Base-by-base conservation (phyloP, 257 asterid genomes). In the Gentiana straminea region DNA sequence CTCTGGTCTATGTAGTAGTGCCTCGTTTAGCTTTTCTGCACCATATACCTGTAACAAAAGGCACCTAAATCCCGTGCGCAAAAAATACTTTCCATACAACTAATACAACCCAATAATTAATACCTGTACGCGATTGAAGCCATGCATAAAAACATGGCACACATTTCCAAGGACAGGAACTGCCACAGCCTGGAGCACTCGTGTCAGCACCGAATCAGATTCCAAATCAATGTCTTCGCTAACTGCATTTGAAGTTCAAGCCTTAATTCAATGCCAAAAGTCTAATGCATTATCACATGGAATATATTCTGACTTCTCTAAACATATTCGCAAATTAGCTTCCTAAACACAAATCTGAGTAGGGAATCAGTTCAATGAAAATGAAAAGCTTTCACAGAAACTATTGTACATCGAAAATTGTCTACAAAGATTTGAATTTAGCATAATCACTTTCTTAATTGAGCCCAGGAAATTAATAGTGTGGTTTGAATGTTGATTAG, bases 111-210 rank as follows among this genome's bases (percentile, higher is more conserved):
- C 13, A 52, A 53, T 33, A 37, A 7, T n/a, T 7, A 47, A 41
- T 60, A 81, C 97, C 79, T 89, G 97, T 48, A 89, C 73, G 54
- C 71, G 82, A 69, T 89, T 89, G 66, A 89, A 77, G 49, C 97
- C 97, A 71, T 89, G 97, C 97, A 89, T 89, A 67, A 89, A 89
- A 70, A 86, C 92, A 65, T 89, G 94, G 68, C 94, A 89, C 64
- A 83, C 87, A 73, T 89, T 86, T 70, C 97, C 97, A 57, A 89
- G 61, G 65, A 86, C 82, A 61, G 97, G 95, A 68, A 83, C 94
- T 66, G 95, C 87, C 61, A 89, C 76, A 55, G 95, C 92, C 70
- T 81, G 97, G 38, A 89, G 80, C 79, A 81, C 68, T 35, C 87
- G 84, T 37, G 87, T 79, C 70, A 86, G 71, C 65, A 76, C 73